Evolutionary conservation across 192 early-diverging fungal species (phyloP).

Genomic region (Glomus cerebriforme): DNA sequence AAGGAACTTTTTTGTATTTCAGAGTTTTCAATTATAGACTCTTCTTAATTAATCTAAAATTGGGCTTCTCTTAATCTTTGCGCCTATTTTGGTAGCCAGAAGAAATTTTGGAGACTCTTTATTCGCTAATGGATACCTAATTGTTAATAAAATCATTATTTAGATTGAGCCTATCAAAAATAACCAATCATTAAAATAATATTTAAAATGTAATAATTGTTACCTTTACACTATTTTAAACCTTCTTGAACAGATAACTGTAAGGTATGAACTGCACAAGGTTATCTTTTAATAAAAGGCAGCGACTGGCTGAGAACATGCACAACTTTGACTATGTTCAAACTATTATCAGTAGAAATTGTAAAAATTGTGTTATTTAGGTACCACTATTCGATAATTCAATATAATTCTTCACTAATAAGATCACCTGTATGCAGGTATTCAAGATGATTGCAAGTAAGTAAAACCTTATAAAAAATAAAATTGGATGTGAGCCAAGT

Average conservation of each 20-base stretch:
- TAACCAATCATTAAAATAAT: no score
- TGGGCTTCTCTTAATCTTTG: background rate
- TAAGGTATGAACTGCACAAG: background rate
- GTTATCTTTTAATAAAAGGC: background rate
- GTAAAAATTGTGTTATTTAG: background rate
- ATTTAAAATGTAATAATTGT: no score
- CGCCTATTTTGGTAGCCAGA: background rate
- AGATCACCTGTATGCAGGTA: background rate
- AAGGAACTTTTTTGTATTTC: background rate
- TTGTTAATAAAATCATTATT: no score
- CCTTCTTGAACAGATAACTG: background rate
- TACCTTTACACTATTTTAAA: constrained; percentile 1
- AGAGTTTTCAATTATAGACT: no score
- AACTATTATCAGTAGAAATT: background rate
- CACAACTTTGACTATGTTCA: background rate
- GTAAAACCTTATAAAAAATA: background rate
- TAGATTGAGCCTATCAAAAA: no score
- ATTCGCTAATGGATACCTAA: background rate
- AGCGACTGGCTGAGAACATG: background rate
- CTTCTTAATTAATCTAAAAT: background rate
- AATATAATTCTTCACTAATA: background rate
- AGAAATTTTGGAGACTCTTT: background rate
- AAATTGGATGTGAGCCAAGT: background rate
- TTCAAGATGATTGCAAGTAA: background rate
- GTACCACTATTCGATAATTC: background rate